Percentiles rank a stretch among this genome's conserved stretches.
phyloP scores from a whole-genome alignment of 2,329 filamentous ascomycete genomes.

The Diplodia mutila region DNA sequence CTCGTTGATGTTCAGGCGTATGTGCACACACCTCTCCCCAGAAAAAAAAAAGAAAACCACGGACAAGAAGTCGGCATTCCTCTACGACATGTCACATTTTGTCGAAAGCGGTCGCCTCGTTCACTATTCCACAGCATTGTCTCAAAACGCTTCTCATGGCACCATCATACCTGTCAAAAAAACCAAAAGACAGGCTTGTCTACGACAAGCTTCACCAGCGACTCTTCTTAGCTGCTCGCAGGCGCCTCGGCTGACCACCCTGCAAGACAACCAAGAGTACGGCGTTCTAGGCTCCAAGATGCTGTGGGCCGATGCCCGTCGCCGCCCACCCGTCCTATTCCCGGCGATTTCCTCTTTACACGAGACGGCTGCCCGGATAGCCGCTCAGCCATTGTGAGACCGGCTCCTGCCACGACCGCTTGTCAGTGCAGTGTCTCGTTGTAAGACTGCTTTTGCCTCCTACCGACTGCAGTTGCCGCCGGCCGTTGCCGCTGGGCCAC shows the following conservation, averaged over 20 bases:
- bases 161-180: not conserved
- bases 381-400: not conserved
- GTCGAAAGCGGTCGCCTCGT: not conserved
- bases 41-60: not conserved
- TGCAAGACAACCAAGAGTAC: conserved; percentile 7
- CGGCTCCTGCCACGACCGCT: not conserved
- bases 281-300: not conserved
- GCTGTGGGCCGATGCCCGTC: not conserved
- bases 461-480: not conserved
- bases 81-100: not conserved
- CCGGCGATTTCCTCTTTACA: not conserved
- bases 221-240: conserved; percentile 2
- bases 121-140: not conserved
- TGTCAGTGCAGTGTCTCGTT: not conserved
- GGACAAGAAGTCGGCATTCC: not conserved
- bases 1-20: not conserved
- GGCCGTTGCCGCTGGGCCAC: not conserved
- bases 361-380: not conserved
- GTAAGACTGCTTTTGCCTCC: not conserved
- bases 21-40: not conserved
- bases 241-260: not conserved
- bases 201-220: conserved; percentile 16
- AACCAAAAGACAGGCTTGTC: not conserved
- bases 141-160: not conserved
- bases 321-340: not conserved